Evolutionary conservation across 495 filamentous ascomycete species (phyloP).

Genomic region (Beverwykella pulmonaria): DNA sequence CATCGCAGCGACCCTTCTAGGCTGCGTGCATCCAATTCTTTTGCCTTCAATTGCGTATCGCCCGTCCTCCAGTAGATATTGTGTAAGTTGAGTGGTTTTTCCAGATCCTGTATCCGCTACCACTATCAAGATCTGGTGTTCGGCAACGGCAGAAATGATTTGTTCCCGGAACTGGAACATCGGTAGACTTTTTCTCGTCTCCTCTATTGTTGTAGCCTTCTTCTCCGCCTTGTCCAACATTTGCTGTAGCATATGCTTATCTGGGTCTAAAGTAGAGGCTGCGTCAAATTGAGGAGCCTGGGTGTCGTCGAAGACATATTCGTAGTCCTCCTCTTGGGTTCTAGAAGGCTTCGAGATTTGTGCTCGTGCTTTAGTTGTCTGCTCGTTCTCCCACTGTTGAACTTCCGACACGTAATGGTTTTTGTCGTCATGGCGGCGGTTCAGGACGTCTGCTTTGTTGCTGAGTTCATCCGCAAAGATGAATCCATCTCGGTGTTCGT

Average conservation of each 20-base stretch:
- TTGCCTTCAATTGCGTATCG: conserved; percentile 53
- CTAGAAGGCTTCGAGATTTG: conserved; percentile 77
- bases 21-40: conserved; percentile 80
- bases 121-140: conserved; percentile 47
- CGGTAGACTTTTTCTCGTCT: conserved; percentile 86
- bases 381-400: conserved; percentile 93
- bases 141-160: conserved; percentile 45
- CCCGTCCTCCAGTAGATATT: conserved; percentile 49
- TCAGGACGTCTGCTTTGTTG: conserved; percentile 88
- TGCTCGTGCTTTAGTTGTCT: conserved; percentile 84
- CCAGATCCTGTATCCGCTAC: conserved; percentile 48
- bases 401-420: conserved; percentile 93
- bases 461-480: conserved; percentile 93
- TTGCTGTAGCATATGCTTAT: conserved; percentile 75
- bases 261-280: conserved; percentile 54
- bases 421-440: conserved; percentile 86
- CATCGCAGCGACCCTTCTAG: conserved; percentile 96
- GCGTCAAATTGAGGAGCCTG: conserved; percentile 91
- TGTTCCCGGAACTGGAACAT: conserved; percentile 73
- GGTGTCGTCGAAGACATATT: conserved; percentile 89
- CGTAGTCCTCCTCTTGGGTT: conserved; percentile 85
- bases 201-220: conserved; percentile 82
- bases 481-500: conserved; percentile 92
- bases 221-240: conserved; percentile 85
- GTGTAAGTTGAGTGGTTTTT: conserved; percentile 50